Base-by-base conservation (phyloP, 495 filamentous ascomycete genomes). In the Trichoderma asperelloides region DNA sequence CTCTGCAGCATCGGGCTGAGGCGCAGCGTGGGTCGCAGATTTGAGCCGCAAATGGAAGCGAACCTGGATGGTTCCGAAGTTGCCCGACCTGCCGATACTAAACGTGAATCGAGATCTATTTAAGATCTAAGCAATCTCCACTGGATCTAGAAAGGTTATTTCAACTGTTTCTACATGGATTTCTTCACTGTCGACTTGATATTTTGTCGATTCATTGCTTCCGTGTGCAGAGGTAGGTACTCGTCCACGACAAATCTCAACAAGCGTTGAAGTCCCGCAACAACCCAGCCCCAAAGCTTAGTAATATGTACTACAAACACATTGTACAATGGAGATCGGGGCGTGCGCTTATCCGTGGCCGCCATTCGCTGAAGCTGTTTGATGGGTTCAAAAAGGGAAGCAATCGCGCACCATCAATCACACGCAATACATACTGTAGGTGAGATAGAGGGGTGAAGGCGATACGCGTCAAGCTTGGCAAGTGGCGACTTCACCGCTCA, bases 11-110 rank as follows among this genome's bases (percentile, higher is more conserved):
- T 25, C 9, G n/a, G 21, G 49, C 49, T 55, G 49, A 55, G 8
- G 18, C 18, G 49, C 49, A 18, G 55, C 55, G 55, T 60, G 55
- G 55, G 55, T 30, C 55, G 55, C 25, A 25, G 11, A 30, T 28
- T 60, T 12, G 25, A 60, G 47, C 12, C 25, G 55, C 9, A 60
- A 25, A 60, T 60, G 55, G 55, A 25, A 47, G 43, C 5, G 49
- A 55, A 55, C 49, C 49, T 55, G 49, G 49, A 55, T 55, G 55
- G 55, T 60, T 60, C 55, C 55, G 55, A 60, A 60, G 55, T 21
- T 25, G 55, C 55, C 55, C 55, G 55, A 60, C 27, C 11, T 60
- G 55, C 25, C 55, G 55, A 12, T 60, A 13, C 55, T 21, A 60
- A 25, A 30, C 9, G 2, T 13, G 27, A 12, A 60, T 60, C 55